Base-by-base conservation (phyloP, 2,329 filamentous ascomycete genomes). In the Metarhizium sp. region DNA sequence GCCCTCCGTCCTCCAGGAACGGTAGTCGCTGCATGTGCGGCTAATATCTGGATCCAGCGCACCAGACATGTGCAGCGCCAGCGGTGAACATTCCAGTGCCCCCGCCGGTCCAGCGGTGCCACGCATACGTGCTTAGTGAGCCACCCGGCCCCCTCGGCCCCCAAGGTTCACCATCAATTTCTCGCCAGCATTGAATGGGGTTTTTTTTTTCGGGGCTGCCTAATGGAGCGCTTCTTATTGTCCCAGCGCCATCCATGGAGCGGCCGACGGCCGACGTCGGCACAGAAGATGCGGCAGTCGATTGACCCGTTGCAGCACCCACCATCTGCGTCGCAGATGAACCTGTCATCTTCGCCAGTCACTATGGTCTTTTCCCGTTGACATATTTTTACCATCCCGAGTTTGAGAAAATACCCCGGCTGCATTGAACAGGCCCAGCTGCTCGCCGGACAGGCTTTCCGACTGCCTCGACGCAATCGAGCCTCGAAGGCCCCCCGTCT, bases 181-280 rank as follows among this genome's bases (percentile, higher is more conserved):
- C 25, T 25, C 34, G 13, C 7, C 34, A 36, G 7, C 34, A 36
- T 36, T 13, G 1, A 36, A 11, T 36, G 34, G 34, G n/a, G 16
- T 43, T 43, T 43, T 43, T n/a, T 43, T n/a, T 43, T 11, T 8
- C 3, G 34, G 34, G 34, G 13, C 34, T 36, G 34, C 34, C 34
- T 13, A 36, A 43, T 43, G 40, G 40, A 43, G 14, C 40, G 10
- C 40, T 14, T 6, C 40, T 18, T 43, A 36, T 36, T 36, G 34
- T 36, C 25, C 20, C 25, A 25, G 25, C 25, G 25, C 34, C 34
- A 36, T 36, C 13, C 46, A n/a, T 51, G 46, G 42, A 57, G 45
- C 25, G 25, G 25, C 25, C 25, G 25, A 25, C 50, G 47, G 54
- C 51, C 53, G 53, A 58, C 51, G 56, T 56, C 56, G 56, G 54